Conservation (phyloP, 2,329 filamentous ascomycete species). For the Chaetomium olivaceum region DNA sequence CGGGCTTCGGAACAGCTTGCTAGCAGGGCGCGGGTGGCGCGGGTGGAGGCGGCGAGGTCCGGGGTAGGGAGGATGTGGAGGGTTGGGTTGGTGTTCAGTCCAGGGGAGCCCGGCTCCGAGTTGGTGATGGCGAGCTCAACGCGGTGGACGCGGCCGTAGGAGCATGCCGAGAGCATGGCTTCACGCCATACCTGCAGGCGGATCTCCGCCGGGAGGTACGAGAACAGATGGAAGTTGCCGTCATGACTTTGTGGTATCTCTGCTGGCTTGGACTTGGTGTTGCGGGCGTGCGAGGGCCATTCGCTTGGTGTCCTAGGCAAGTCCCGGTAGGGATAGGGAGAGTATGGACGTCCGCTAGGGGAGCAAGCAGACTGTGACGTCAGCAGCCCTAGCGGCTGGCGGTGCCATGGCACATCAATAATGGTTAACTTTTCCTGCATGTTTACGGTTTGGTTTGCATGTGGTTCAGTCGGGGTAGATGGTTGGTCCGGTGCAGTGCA, state of each 20-base stretch:
- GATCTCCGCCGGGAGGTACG: slow-evolving; percentile 17
- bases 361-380: not conserved
- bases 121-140: not conserved
- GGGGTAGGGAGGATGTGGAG: slow-evolving; percentile 12
- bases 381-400: not conserved
- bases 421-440: slow-evolving; percentile 4
- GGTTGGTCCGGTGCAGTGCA: not conserved
- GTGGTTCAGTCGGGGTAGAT: not conserved
- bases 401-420: not conserved
- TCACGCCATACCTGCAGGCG: slow-evolving; percentile 16
- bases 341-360: slow-evolving; percentile 12
- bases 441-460: not conserved
- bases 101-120: not conserved
- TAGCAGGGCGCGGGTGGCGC: slow-evolving; percentile 6
- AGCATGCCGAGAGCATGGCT: slow-evolving; percentile 1
- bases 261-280: not conserved
- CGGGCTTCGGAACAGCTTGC: slow-evolving; percentile 15
- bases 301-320: slow-evolving; percentile 1
- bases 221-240: slow-evolving; percentile 11
- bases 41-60: slow-evolving; percentile 10
- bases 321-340: slow-evolving; percentile 17
- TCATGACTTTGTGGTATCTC: not conserved
- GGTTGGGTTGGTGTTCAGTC: not conserved
- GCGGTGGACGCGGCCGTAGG: slow-evolving; percentile 7
- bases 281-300: not conserved